A percentile compares a stretch with the other conserved stretches of the same genome.
These are phyloP conservation scores for Blastomyces parvus DNA, from an alignment of 2,329 filamentous ascomycete genomes.

Conservation along the genomic window DNA sequence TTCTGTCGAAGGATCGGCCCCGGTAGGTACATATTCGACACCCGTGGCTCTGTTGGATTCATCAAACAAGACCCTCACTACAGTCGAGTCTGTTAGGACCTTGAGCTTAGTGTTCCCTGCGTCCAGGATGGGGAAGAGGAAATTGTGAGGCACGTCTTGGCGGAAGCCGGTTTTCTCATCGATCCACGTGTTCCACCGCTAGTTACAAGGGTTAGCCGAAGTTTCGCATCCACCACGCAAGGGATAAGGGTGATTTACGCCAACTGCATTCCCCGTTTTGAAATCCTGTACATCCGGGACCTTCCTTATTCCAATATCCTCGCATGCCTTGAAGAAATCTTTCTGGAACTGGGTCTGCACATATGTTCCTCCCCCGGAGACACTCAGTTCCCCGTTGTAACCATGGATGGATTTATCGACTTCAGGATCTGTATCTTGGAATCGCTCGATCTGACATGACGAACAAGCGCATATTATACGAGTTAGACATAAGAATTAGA, in stretches of 20 bases:
- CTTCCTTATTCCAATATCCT: conserved; percentile 11
- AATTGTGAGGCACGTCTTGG: conserved; percentile 16
- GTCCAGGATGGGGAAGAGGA: conserved; percentile 16
- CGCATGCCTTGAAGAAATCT: conserved; percentile 15
- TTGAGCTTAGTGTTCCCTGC: conserved; percentile 35
- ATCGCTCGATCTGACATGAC: conserved; percentile 14
- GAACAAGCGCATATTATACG: neutral
- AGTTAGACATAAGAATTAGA: neutral
- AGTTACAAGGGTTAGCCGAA: conserved; percentile 7
- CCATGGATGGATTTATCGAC: conserved; percentile 15
- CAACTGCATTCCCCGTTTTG: conserved; percentile 15
- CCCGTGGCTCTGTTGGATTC: conserved; percentile 46
- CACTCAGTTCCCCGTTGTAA: conserved; percentile 15
- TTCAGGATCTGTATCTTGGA: conserved; percentile 13
- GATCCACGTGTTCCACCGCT: conserved; percentile 18
- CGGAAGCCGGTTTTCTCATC: conserved; percentile 15
- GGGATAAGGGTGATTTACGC: conserved; percentile 7
- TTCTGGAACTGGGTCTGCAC: conserved; percentile 13
- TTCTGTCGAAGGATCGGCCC: conserved; percentile 31
- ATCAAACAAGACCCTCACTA: conserved; percentile 47
- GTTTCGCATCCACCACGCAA: neutral
- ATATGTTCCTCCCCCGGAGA: conserved; percentile 15
- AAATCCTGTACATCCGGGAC: conserved; percentile 15
- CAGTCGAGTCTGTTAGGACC: conserved; percentile 48
- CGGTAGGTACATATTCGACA: conserved; percentile 49